A percentile compares a stretch with the other conserved stretches of the same genome.
Evolutionary conservation across 2,329 filamentous ascomycete species (phyloP).

Genomic region (Clonostachys byssicola): DNA sequence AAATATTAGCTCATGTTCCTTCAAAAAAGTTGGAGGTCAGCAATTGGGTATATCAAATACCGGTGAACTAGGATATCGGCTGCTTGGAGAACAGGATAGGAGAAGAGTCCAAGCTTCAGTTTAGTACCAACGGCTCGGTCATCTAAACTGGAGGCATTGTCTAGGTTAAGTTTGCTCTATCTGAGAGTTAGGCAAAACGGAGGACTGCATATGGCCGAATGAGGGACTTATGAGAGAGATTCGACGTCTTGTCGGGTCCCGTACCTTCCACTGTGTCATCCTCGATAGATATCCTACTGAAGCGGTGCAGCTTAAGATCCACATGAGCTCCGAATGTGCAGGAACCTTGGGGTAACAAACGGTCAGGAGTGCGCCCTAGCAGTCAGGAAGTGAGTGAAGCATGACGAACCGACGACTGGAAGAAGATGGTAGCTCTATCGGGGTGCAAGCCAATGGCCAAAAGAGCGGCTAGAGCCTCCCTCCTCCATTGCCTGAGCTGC

Average conservation of each 20-base stretch:
- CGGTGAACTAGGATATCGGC: constrained; percentile 88
- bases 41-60: constrained; percentile 25
- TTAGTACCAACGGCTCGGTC: constrained; percentile 52
- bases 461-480: constrained; percentile 74
- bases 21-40: not conserved
- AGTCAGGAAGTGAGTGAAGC: not conserved
- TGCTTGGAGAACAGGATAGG: constrained; percentile 92
- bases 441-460: constrained; percentile 83
- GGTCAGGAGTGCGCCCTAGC: not conserved
- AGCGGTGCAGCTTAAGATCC: constrained; percentile 89
- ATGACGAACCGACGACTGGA: constrained; percentile 66
- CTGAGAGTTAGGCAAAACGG: not conserved
- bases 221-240: not conserved
- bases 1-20: constrained; percentile 1
- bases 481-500: constrained; percentile 59
- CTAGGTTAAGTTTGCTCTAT: constrained; percentile 71
- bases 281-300: constrained; percentile 90
- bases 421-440: constrained; percentile 73
- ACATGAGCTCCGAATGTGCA: constrained; percentile 88
- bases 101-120: constrained; percentile 86
- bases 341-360: constrained; percentile 50
- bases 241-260: not conserved
- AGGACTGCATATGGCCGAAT: not conserved
- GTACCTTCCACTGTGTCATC: constrained; percentile 99
- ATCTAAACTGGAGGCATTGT: constrained; percentile 52